Conservation (phyloP, 2,329 filamentous ascomycete genomes). For the Beauveria scarabaeidicola region DNA sequence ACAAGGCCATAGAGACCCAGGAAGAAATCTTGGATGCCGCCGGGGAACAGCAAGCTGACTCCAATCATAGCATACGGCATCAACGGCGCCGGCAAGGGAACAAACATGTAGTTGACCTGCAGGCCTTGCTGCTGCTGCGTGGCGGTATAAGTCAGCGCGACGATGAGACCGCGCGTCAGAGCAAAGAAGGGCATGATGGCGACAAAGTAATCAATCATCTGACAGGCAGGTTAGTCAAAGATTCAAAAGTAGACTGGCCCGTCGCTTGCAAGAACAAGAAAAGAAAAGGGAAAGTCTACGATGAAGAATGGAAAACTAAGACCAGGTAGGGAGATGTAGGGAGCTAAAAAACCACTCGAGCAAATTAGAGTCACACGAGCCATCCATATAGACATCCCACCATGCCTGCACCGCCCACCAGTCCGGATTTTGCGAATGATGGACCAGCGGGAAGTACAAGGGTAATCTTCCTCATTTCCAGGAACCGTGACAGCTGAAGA, state of each 20-base stretch:
- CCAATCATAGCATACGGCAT: constrained; percentile 74
- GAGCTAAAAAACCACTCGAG: constrained; percentile 52
- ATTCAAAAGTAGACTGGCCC: not conserved
- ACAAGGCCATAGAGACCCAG: constrained; percentile 69
- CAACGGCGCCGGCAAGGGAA: constrained; percentile 74
- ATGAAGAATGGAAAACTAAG: not conserved
- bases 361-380: constrained; percentile 52
- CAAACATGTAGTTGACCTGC: constrained; percentile 70
- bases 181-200: constrained; percentile 27
- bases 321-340: constrained; percentile 43
- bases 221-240: constrained; percentile 12
- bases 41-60: constrained; percentile 59
- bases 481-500: constrained; percentile 72
- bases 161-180: constrained; percentile 57
- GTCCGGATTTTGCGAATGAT: constrained; percentile 61
- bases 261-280: not conserved
- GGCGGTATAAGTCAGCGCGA: constrained; percentile 77
- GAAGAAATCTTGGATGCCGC: constrained; percentile 47
- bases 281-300: constrained; percentile 12
- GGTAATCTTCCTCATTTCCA: constrained; percentile 76
- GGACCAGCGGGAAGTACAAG: constrained; percentile 51
- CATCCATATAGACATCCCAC: constrained; percentile 68
- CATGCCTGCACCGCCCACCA: constrained; percentile 61
- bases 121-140: constrained; percentile 75
- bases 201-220: constrained; percentile 23